Evolutionary conservation across 352 stramenopile genomes (phyloP).

Genomic region (Salisapilia sapeloensis): DNA sequence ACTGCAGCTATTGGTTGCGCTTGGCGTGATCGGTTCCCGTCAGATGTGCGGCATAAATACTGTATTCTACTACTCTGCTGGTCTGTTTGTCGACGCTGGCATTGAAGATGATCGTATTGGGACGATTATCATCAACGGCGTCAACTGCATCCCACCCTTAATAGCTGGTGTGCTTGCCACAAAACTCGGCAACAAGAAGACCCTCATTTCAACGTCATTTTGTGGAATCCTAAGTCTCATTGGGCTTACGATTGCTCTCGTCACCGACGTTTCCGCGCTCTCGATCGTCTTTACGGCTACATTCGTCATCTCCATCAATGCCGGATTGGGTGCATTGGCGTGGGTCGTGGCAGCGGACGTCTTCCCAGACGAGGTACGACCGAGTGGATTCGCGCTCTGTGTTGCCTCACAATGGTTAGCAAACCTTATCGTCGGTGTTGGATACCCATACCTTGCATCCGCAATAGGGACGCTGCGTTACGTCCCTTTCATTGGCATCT

Average conservation of each 20-base stretch:
- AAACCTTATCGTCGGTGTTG: conserved; percentile 16
- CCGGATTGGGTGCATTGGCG: conserved; percentile 14
- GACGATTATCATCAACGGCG: conserved; percentile 10
- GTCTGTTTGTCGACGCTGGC: conserved; percentile 14
- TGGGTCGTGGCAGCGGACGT: conserved; percentile 21
- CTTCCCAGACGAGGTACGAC: conserved; percentile 19
- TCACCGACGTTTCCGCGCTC: conserved; percentile 5
- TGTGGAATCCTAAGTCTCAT: conserved; percentile 12
- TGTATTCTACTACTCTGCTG: conserved; percentile 25
- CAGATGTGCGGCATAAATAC: conserved; percentile 18
- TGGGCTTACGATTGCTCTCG: conserved; percentile 13
- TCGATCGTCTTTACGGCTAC: conserved; percentile 11
- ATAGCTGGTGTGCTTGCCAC: conserved; percentile 11
- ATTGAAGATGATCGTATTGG: conserved; percentile 17
- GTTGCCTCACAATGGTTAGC: conserved; percentile 18
- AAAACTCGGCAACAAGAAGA: conserved; percentile 10
- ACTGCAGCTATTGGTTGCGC: conserved; percentile 5
- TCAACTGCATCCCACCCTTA: conserved; percentile 12
- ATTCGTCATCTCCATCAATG: conserved; percentile 19
- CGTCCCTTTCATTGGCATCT: conserved; percentile 13
- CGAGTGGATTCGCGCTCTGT: conserved; percentile 13
- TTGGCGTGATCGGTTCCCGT: conserved; percentile 9
- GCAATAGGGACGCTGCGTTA: conserved; percentile 17
- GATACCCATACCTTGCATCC: conserved; percentile 12
- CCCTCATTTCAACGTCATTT: conserved; percentile 12